phyloP scores from a whole-genome alignment of 2,329 filamentous ascomycete species.

The Colletotrichum sp. region DNA sequence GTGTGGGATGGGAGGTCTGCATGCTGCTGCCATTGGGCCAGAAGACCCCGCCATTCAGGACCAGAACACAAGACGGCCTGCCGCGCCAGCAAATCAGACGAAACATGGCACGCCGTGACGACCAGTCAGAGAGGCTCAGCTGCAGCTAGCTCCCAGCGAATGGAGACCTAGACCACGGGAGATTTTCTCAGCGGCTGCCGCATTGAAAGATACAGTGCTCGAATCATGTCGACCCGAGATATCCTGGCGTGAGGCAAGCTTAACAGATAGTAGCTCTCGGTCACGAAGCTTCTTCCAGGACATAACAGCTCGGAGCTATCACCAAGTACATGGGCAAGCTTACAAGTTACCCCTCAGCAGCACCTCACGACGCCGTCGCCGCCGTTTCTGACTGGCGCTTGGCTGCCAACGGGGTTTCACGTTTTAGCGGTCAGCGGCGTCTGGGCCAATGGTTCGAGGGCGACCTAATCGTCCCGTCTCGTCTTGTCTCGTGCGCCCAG shows the following conservation, averaged over 20 bases:
- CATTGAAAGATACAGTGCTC: constrained; percentile 3
- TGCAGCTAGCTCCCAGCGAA: background rate
- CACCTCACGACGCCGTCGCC: background rate
- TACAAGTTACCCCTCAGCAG: constrained; percentile 4
- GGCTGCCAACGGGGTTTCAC: constrained; percentile 19
- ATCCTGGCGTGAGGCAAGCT: constrained; percentile 3
- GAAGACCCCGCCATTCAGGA: background rate
- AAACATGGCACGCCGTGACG: background rate
- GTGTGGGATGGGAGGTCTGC: background rate
- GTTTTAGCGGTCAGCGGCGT: constrained; percentile 20
- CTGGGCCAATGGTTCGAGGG: constrained; percentile 14
- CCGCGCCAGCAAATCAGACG: constrained; percentile 19
- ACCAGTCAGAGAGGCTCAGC: constrained; percentile 8
- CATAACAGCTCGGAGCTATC: background rate
- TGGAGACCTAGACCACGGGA: background rate
- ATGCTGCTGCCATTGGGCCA: background rate
- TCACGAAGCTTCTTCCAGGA: background rate
- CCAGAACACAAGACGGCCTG: background rate
- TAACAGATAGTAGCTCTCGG: background rate
- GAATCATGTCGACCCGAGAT: constrained; percentile 9
- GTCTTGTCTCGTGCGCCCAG: constrained; percentile 15
- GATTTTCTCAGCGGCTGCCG: background rate
- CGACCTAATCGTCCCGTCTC: constrained; percentile 10
- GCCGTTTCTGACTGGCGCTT: constrained; percentile 7
- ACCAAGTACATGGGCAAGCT: background rate